A percentile compares a stretch with the other conserved stretches of the same genome.
These are phyloP conservation scores for Aspergillus carbonarius DNA, from an alignment of 2,329 filamentous ascomycete species.

Conservation along the genomic window DNA sequence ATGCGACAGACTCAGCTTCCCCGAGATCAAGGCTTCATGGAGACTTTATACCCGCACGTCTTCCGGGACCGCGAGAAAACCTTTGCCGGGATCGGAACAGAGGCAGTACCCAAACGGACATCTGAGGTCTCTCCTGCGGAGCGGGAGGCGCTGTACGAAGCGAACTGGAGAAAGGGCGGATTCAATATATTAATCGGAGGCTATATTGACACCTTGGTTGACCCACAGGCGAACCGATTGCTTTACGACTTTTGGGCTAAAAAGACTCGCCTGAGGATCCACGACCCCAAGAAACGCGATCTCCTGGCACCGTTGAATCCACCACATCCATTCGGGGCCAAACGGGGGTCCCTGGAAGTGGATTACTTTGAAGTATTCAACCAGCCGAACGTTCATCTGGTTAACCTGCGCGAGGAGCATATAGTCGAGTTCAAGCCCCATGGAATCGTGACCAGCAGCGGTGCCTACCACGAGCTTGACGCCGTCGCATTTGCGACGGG, in stretches of 20 bases:
- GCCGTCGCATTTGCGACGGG: constrained; percentile 43
- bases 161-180: constrained; percentile 53
- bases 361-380: constrained; percentile 54
- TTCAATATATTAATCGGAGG: constrained; percentile 53
- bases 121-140: constrained; percentile 51
- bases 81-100: constrained; percentile 56
- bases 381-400: constrained; percentile 47
- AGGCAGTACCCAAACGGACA: constrained; percentile 53
- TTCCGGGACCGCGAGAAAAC: constrained; percentile 52
- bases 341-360: constrained; percentile 51
- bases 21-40: constrained; percentile 48
- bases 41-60: constrained; percentile 47
- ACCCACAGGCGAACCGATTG: constrained; percentile 51
- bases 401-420: constrained; percentile 45
- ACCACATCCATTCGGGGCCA: constrained; percentile 57
- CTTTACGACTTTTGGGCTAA: constrained; percentile 58
- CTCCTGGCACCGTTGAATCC: constrained; percentile 55
- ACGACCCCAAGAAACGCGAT: constrained; percentile 51
- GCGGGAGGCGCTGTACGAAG: constrained; percentile 50
- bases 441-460: constrained; percentile 44
- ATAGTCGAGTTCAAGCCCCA: constrained; percentile 41
- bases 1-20: constrained; percentile 56
- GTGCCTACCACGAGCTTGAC: constrained; percentile 38
- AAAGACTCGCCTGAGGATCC: constrained; percentile 53
- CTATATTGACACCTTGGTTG: constrained; percentile 53